phyloP scores from a whole-genome alignment of 306 rosid genomes.

The Lagenaria siceraria region DNA sequence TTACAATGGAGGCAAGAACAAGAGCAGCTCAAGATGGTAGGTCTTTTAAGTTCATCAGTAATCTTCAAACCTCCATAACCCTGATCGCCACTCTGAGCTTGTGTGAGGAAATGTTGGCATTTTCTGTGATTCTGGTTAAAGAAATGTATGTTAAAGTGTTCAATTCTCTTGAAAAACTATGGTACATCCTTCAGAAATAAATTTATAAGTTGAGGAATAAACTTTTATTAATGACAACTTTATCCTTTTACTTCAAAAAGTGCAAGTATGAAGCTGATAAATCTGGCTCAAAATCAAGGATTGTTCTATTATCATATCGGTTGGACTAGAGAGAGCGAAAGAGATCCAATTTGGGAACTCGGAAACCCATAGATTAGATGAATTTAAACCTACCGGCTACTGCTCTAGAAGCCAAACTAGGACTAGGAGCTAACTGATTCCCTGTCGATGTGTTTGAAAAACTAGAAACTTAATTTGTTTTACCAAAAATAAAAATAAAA shows the following conservation, averaged over 20 bases:
- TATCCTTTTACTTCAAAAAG: background rate
- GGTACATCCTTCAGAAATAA: background rate
- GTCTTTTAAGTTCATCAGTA: background rate
- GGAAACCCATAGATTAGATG: too few relatives aligned
- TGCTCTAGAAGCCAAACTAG: too few relatives aligned
- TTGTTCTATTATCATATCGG: background rate
- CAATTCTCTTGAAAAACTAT: background rate
- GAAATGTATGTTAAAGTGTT: background rate
- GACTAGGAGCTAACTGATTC: too few relatives aligned
- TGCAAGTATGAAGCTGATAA: background rate
- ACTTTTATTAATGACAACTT: background rate
- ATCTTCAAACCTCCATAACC: background rate
- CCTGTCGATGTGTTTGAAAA: too few relatives aligned
- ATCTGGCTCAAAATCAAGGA: background rate
- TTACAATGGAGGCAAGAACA: constrained; percentile 44
- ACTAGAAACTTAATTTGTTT: too few relatives aligned
- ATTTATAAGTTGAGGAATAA: background rate
- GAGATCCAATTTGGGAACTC: background rate
- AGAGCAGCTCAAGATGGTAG: constrained; percentile 31
- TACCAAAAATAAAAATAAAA: too few relatives aligned
- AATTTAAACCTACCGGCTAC: too few relatives aligned
- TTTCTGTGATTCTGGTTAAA: background rate
- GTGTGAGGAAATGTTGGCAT: background rate
- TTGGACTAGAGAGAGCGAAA: background rate
- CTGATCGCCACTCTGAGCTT: background rate